Conservation (phyloP, 73 alveolate species). For the Durusdinium trenchii region DNA sequence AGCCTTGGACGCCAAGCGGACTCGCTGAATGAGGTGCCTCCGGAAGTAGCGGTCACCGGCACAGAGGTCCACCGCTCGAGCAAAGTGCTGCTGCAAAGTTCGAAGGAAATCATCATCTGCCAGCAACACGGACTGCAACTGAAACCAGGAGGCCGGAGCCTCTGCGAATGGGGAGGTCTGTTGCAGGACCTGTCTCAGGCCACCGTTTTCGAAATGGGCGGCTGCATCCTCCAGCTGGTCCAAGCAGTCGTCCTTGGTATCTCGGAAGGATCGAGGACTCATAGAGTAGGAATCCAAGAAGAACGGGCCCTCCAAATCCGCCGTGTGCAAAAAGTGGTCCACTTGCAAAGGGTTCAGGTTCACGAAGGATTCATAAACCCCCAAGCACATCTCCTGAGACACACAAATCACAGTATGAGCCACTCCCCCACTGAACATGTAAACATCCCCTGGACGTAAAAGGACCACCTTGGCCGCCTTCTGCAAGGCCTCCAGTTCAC, state of each 20-base stretch:
- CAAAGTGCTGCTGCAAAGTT: slow-evolving; percentile 46
- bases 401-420: slow-evolving; percentile 82
- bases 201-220: slow-evolving; percentile 20
- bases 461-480: slow-evolving; percentile 80
- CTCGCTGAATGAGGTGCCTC: slow-evolving; percentile 45
- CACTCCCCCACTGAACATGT: slow-evolving; percentile 94
- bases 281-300: slow-evolving; percentile 73
- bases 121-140: neutral
- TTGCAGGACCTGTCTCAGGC: slow-evolving; percentile 26
- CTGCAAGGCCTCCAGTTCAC: slow-evolving; percentile 73
- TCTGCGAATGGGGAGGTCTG: slow-evolving; percentile 13
- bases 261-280: slow-evolving; percentile 88
- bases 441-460: slow-evolving; percentile 89
- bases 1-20: slow-evolving; percentile 58
- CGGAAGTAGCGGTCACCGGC: slow-evolving; percentile 85
- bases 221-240: slow-evolving; percentile 63
- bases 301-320: slow-evolving; percentile 55
- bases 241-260: slow-evolving; percentile 76
- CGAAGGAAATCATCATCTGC: neutral
- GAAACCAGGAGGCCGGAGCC: neutral
- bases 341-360: slow-evolving; percentile 67
- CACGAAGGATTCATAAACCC: slow-evolving; percentile 91
- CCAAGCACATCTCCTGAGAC: slow-evolving; percentile 91
- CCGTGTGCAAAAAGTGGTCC: slow-evolving; percentile 88
- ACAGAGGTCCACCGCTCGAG: slow-evolving; percentile 72